phyloP scores from a whole-genome alignment of 306 rosid genomes.

The Cucumis cinereus region DNA sequence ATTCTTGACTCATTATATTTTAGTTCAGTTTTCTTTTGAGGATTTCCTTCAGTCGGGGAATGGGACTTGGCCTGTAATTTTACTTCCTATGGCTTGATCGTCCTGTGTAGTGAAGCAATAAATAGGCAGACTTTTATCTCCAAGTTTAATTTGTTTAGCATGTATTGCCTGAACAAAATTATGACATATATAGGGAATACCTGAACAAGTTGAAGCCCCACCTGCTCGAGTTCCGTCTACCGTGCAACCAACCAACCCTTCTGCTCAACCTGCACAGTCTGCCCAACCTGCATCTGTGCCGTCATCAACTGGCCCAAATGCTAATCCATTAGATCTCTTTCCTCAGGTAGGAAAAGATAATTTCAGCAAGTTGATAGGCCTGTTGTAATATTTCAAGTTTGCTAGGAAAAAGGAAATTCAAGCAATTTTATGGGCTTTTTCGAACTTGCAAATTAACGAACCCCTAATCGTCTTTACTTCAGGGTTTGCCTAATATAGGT shows the following conservation, averaged over 20 bases:
- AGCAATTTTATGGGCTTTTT: not conserved
- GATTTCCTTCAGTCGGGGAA: not conserved
- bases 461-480: not conserved
- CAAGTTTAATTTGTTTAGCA: not conserved
- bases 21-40: not conserved
- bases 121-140: not conserved
- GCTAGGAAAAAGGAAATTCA: conserved; percentile 15
- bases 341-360: conserved; percentile 52
- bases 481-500: conserved; percentile 74
- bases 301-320: conserved; percentile 69
- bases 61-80: not conserved
- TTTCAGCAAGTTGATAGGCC: not conserved
- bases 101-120: not conserved
- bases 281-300: conserved; percentile 54
- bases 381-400: not conserved
- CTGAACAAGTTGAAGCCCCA: conserved; percentile 80
- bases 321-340: conserved; percentile 84
- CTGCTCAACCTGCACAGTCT: conserved; percentile 45
- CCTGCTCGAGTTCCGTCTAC: conserved; percentile 38
- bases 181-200: conserved; percentile 56
- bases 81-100: not conserved
- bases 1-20: not conserved
- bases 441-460: not conserved
- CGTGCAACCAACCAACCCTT: conserved; percentile 31
- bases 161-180: conserved; percentile 1